These are phyloP conservation scores for Zea mays DNA, from an alignment of 176 grass and related monocot species.

Conservation along the genomic window DNA sequence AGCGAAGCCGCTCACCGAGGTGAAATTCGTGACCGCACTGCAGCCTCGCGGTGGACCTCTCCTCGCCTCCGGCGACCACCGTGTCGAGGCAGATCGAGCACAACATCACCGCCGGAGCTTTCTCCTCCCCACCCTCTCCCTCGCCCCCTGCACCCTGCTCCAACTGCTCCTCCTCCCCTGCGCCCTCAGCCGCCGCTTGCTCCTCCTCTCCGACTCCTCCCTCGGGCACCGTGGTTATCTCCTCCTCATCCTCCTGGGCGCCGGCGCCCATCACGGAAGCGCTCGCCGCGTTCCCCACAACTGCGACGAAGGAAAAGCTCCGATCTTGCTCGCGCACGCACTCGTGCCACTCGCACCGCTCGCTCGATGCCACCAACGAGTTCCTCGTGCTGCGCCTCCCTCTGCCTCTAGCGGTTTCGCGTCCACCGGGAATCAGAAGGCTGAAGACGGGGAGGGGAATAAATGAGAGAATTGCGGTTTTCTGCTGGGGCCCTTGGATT, in stretches of 20 bases:
- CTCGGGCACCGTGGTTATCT: background rate
- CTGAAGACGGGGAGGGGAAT: background rate
- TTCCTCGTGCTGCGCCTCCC: slow-evolving; percentile 22
- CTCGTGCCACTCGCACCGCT: slow-evolving; percentile 9
- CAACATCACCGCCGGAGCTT: slow-evolving; percentile 26
- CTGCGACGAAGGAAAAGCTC: slow-evolving; percentile 23
- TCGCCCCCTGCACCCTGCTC: background rate
- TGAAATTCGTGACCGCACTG: slow-evolving; percentile 87
- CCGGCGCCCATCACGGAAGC: slow-evolving; percentile 39
- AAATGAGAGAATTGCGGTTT: background rate
- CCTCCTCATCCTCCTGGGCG: slow-evolving; percentile 40
- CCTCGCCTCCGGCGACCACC: slow-evolving; percentile 46
- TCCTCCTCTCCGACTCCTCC: background rate
- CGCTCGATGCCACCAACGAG: slow-evolving; percentile 24
- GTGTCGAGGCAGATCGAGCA: slow-evolving; percentile 83
- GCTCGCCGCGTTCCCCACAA: slow-evolving; percentile 47
- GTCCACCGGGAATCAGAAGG: slow-evolving; percentile 33
- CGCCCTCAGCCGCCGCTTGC: background rate
- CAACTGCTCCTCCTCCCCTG: background rate
- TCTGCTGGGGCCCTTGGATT: background rate
- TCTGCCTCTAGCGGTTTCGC: slow-evolving; percentile 22
- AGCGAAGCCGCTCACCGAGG: slow-evolving; percentile 55
- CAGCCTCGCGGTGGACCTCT: slow-evolving; percentile 64
- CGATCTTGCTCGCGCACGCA: background rate
- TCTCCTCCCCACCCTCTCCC: background rate